Percentiles rank a stretch among this genome's conserved stretches.
Evolutionary conservation across 2,329 filamentous ascomycete species (phyloP).

Genomic region (Pseudogymnoascus sp.): DNA sequence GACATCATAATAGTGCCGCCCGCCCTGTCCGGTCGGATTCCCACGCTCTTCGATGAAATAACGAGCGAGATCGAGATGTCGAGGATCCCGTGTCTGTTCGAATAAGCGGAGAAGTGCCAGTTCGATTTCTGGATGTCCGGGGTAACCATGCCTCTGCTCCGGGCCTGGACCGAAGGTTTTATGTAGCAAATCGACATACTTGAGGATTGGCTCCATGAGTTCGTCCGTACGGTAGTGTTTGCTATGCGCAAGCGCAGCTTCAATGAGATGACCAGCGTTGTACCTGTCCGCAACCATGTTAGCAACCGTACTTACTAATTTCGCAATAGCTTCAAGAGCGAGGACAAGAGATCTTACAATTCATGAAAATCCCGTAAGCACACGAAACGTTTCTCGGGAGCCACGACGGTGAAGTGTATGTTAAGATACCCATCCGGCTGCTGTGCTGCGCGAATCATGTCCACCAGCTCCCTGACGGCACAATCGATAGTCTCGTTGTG

Average conservation of each 20-base stretch:
- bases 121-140: conserved; percentile 50
- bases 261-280: conserved; percentile 53
- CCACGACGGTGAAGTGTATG: conserved; percentile 52
- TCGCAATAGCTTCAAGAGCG: not conserved
- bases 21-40: conserved; percentile 39
- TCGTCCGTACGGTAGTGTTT: conserved; percentile 41
- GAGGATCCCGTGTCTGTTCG: conserved; percentile 30
- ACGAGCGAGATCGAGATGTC: conserved; percentile 38
- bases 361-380: conserved; percentile 56
- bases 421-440: conserved; percentile 54
- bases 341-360: conserved; percentile 33
- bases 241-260: conserved; percentile 49
- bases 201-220: conserved; percentile 43
- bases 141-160: conserved; percentile 47
- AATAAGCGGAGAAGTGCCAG: conserved; percentile 39
- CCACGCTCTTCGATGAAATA: conserved; percentile 53
- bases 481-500: conserved; percentile 38
- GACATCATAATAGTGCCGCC: conserved; percentile 44
- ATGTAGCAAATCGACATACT: conserved; percentile 44
- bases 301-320: not conserved
- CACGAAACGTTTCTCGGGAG: conserved; percentile 44
- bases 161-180: conserved; percentile 42
- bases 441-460: conserved; percentile 48
- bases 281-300: conserved; percentile 32
- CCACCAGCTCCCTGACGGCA: conserved; percentile 46